Conservation (phyloP, 306 rosid genomes). For the Cyclanthera cordifolia region DNA sequence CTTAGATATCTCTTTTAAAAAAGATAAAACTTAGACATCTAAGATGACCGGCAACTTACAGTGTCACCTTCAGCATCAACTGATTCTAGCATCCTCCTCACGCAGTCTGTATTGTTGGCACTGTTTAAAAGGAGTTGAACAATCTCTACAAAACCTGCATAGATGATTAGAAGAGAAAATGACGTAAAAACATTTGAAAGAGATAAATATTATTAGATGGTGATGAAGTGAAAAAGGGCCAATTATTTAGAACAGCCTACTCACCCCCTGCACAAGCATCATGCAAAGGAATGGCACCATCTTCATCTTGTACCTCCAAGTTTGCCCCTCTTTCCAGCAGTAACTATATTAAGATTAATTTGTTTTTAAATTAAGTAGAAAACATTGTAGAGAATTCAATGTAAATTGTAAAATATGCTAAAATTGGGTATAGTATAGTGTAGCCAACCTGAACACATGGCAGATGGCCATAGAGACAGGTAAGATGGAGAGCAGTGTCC, state of each 20-base stretch:
- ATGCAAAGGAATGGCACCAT: constrained; percentile 81
- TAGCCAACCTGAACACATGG: constrained; percentile 53
- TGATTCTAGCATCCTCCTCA: constrained; percentile 68
- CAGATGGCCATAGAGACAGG: constrained; percentile 77
- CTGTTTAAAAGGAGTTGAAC: constrained; percentile 57
- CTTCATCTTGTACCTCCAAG: constrained; percentile 65
- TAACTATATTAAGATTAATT: constrained; percentile 35
- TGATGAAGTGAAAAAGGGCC: background rate
- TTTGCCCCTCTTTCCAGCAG: constrained; percentile 78
- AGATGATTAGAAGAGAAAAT: background rate
- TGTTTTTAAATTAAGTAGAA: background rate
- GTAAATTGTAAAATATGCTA: background rate
- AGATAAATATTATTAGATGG: background rate
- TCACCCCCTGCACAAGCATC: constrained; percentile 99
- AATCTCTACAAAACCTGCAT: constrained; percentile 57
- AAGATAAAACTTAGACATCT: constrained; percentile 1
- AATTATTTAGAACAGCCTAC: constrained; percentile 23
- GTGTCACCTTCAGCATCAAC: constrained; percentile 89
- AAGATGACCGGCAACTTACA: constrained; percentile 37
- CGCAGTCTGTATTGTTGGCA: constrained; percentile 30
- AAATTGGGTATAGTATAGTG: background rate
- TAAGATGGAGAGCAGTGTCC: constrained; percentile 74
- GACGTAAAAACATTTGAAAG: background rate
- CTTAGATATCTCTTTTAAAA: background rate
- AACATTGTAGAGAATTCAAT: background rate